phyloP scores from a whole-genome alignment of 73 alveolate species.

The Urostyla sp. region DNA sequence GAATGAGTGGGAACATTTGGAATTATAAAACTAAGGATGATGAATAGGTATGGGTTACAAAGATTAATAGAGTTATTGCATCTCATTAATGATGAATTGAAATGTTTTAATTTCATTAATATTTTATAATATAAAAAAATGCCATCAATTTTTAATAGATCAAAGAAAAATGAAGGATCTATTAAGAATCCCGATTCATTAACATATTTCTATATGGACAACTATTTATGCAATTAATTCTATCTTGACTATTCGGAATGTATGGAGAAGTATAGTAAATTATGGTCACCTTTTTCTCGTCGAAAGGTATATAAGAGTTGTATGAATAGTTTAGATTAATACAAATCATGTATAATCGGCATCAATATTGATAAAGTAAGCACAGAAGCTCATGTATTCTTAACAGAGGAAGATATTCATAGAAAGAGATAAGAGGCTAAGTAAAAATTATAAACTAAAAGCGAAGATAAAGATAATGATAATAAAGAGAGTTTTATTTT shows the following conservation, averaged over 20 bases:
- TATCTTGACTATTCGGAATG: constrained; percentile 1
- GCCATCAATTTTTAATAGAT: no score
- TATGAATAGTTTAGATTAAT: constrained; percentile 21
- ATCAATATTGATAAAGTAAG: constrained; percentile 18
- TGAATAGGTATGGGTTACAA: constrained; percentile 27
- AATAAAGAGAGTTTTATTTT: neutral
- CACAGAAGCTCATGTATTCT: neutral
- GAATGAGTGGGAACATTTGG: constrained; percentile 12
- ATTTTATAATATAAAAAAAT: no score
- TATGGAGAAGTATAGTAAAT: neutral
- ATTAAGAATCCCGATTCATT: constrained; percentile 17
- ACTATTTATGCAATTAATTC: constrained; percentile 16
- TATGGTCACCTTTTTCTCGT: neutral
- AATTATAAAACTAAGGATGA: constrained; percentile 33
- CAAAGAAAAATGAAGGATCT: neutral
- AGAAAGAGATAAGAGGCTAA: neutral
- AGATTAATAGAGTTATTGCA: constrained; percentile 42
- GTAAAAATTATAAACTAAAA: neutral
- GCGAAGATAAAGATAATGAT: neutral
- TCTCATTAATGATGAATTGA: neutral
- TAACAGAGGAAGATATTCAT: constrained; percentile 18
- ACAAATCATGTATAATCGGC: constrained; percentile 40
- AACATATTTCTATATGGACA: constrained; percentile 26
- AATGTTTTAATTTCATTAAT: no score
- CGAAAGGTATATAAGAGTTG: constrained; percentile 32